These are phyloP conservation scores for Jacaranda mimosifolia DNA, from an alignment of 257 asterid species.

Conservation along the genomic window DNA sequence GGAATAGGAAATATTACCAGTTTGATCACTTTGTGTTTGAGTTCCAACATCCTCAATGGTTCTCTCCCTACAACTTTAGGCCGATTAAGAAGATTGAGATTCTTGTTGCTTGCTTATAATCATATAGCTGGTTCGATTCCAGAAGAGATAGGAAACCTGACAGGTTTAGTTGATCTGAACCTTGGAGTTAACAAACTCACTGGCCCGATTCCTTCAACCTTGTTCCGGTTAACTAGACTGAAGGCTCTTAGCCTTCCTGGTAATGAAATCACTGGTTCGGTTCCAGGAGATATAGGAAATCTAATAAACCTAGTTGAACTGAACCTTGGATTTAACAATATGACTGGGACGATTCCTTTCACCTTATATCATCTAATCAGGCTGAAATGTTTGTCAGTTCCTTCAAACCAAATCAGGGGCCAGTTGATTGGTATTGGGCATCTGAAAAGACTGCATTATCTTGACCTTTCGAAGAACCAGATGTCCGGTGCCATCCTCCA, in stretches of 20 bases:
- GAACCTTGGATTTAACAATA: not conserved
- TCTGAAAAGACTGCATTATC: not conserved
- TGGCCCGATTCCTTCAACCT: not conserved
- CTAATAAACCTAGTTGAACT: not conserved
- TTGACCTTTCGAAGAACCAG: not conserved
- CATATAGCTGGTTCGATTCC: not conserved
- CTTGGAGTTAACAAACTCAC: not conserved
- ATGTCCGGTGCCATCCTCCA: not conserved
- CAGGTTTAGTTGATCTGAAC: not conserved
- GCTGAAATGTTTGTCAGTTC: not conserved
- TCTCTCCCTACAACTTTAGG: not conserved
- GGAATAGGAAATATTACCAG: not conserved
- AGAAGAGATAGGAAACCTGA: not conserved
- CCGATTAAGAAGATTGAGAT: not conserved
- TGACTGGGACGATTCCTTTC: not conserved
- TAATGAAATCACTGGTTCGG: not conserved
- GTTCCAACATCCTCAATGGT: not conserved
- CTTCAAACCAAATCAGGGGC: not conserved
- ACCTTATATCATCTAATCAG: not conserved
- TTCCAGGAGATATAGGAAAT: not conserved
- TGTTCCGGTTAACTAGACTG: not conserved
- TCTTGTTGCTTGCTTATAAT: not conserved
- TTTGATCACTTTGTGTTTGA: not conserved
- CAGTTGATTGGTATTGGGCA: not conserved
- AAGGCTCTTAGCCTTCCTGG: not conserved